These are phyloP conservation scores for Violaceomyces palustris DNA, from an alignment of 1,284 basidiomycete species.

Conservation along the genomic window DNA sequence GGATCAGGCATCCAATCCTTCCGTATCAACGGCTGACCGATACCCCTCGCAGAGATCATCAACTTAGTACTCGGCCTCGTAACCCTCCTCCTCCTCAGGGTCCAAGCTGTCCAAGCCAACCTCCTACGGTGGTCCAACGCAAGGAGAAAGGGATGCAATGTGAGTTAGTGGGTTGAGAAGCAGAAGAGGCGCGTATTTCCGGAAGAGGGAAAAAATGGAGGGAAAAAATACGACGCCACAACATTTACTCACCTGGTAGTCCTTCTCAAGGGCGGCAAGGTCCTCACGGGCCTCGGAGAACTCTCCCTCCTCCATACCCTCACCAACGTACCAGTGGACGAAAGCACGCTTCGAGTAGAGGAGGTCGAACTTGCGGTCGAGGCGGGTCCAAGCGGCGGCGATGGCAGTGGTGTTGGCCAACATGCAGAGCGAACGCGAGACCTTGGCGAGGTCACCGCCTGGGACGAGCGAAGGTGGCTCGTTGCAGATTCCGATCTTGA, in stretches of 20 bases:
- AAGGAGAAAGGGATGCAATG: not conserved
- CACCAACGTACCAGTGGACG: slow-evolving; percentile 69
- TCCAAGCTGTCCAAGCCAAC: slow-evolving; percentile 87
- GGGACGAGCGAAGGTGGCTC: slow-evolving; percentile 79
- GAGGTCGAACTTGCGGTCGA: slow-evolving; percentile 98
- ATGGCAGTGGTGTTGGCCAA: slow-evolving; percentile 92
- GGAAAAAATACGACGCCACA: too few species aligned
- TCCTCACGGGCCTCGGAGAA: slow-evolving; percentile 97
- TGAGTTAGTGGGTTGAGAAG: not conserved
- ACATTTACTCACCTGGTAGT: too few species aligned
- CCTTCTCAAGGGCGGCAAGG: slow-evolving; percentile 89
- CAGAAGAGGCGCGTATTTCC: not conserved
- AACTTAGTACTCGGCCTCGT: slow-evolving; percentile 47
- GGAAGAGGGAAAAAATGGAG: not conserved
- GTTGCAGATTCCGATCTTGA: slow-evolving; percentile 92
- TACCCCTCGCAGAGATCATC: too few species aligned
- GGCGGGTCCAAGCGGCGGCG: slow-evolving; percentile 85
- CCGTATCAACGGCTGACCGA: too few species aligned
- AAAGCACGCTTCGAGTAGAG: slow-evolving; percentile 59
- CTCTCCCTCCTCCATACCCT: slow-evolving; percentile 99
- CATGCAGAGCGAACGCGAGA: slow-evolving; percentile 93
- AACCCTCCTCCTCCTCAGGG: slow-evolving; percentile 64
- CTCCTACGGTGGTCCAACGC: too few species aligned
- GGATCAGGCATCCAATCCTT: too few species aligned
- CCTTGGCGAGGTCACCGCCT: slow-evolving; percentile 90